phyloP scores from a whole-genome alignment of 352 stramenopile species.

The Globisporangium abappressorium region DNA sequence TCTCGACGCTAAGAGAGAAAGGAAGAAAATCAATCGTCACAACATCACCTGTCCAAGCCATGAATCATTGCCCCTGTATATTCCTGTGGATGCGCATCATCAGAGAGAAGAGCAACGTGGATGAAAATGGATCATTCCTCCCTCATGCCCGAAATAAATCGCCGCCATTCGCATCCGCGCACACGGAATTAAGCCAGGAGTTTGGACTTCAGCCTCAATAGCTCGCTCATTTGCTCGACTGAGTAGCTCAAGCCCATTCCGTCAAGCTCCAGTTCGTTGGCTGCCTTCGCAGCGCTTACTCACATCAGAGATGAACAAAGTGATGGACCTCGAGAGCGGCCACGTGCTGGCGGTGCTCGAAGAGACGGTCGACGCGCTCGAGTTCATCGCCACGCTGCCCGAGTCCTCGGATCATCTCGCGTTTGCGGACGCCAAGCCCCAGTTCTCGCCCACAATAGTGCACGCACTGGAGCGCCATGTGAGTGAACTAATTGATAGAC shows the following conservation, averaged over 20 bases:
- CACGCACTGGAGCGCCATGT: slow-evolving; percentile 25
- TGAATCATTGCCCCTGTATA: background rate
- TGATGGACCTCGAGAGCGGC: slow-evolving; percentile 30
- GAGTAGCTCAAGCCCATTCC: background rate
- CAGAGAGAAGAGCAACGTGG: background rate
- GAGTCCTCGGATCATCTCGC: slow-evolving; percentile 9
- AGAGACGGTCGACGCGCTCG: slow-evolving; percentile 27
- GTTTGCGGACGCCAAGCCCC: background rate
- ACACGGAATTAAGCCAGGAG: background rate
- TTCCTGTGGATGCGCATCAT: background rate
- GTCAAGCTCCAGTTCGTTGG: background rate
- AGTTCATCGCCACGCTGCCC: slow-evolving; percentile 29
- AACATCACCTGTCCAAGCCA: background rate
- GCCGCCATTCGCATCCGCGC: background rate
- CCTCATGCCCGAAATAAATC: background rate
- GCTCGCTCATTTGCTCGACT: background rate
- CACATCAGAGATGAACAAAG: slow-evolving; percentile 20
- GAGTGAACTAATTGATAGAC: slow-evolving; percentile 1
- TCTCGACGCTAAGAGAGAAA: background rate
- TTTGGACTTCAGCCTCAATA: background rate
- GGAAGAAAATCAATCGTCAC: background rate
- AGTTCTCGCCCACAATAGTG: slow-evolving; percentile 2
- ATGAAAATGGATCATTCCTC: background rate
- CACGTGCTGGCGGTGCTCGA: slow-evolving; percentile 41
- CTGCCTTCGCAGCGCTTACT: background rate